Conservation (phyloP, 768 basidiomycete species). For the Coprinopsis marcescibilis region DNA sequence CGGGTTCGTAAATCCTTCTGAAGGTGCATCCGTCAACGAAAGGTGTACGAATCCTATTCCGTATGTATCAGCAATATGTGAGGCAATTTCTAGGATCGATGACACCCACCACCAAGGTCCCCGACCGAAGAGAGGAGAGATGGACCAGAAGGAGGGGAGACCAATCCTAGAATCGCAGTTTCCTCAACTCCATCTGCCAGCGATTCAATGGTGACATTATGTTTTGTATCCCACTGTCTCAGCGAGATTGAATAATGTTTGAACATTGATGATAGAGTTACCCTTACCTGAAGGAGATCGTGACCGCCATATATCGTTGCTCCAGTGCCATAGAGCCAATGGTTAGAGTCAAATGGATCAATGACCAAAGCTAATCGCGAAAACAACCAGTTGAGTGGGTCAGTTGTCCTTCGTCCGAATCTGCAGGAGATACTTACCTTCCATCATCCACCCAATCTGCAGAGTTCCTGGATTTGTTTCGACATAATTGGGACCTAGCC, state of each 20-base stretch:
- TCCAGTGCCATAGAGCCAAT: constrained; percentile 70
- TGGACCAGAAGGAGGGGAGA: constrained; percentile 59
- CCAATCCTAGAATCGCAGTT: constrained; percentile 48
- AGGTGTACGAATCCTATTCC: constrained; percentile 42
- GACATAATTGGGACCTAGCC: constrained; percentile 47
- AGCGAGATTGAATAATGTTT: not conserved
- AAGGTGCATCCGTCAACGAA: constrained; percentile 35
- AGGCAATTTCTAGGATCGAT: not conserved
- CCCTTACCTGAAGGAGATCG: constrained; percentile 38
- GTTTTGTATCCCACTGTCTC: constrained; percentile 50
- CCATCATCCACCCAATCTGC: constrained; percentile 73
- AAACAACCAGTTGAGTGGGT: not conserved
- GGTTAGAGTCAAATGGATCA: constrained; percentile 63
- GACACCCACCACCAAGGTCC: constrained; percentile 42
- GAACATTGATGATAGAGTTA: not conserved
- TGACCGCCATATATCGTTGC: constrained; percentile 57
- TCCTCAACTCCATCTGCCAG: constrained; percentile 65
- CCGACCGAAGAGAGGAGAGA: constrained; percentile 50
- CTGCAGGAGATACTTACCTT: constrained; percentile 28
- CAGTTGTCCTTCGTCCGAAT: not conserved
- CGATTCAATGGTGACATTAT: constrained; percentile 53
- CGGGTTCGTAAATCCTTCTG: constrained; percentile 37
- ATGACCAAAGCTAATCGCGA: constrained; percentile 51
- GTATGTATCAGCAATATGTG: not conserved
- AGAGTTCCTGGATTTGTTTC: constrained; percentile 36